Conservation (phyloP, 2,329 filamentous ascomycete species). For the Penicillium occitanis region DNA sequence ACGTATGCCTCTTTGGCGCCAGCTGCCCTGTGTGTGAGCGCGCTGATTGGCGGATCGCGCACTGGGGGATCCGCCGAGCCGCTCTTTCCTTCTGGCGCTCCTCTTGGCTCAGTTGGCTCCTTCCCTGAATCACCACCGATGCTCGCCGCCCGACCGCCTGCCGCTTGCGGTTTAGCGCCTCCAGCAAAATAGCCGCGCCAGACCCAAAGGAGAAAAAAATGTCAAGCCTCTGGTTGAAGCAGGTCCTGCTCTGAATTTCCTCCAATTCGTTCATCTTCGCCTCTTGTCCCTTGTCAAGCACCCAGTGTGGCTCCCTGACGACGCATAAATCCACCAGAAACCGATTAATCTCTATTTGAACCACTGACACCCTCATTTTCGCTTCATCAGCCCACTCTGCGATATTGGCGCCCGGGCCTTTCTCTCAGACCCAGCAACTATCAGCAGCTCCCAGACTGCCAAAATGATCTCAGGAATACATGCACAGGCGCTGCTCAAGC, state of each 20-base stretch:
- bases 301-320: constrained; percentile 14
- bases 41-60: constrained; percentile 9
- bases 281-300: constrained; percentile 5
- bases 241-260: constrained; percentile 4
- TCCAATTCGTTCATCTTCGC: constrained; percentile 12
- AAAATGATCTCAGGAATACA: constrained; percentile 31
- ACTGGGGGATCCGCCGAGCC: not conserved
- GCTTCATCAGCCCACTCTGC: constrained; percentile 6
- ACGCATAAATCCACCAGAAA: not conserved
- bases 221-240: constrained; percentile 17
- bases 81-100: constrained; percentile 11
- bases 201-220: constrained; percentile 22
- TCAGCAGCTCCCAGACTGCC: not conserved
- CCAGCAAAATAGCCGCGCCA: constrained; percentile 7
- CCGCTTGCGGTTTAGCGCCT: not conserved
- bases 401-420: constrained; percentile 17
- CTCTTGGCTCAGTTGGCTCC: not conserved
- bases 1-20: constrained; percentile 26
- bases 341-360: not conserved
- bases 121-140: not conserved
- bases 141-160: constrained; percentile 14
- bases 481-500: constrained; percentile 39
- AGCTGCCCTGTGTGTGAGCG: constrained; percentile 9
- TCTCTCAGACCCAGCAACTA: constrained; percentile 15
- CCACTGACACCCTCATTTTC: constrained; percentile 11